A percentile compares a stretch with the other conserved stretches of the same genome.
Evolutionary conservation across 169 alveolate species (phyloP).

Genomic region (Besnoitia besnoiti): DNA sequence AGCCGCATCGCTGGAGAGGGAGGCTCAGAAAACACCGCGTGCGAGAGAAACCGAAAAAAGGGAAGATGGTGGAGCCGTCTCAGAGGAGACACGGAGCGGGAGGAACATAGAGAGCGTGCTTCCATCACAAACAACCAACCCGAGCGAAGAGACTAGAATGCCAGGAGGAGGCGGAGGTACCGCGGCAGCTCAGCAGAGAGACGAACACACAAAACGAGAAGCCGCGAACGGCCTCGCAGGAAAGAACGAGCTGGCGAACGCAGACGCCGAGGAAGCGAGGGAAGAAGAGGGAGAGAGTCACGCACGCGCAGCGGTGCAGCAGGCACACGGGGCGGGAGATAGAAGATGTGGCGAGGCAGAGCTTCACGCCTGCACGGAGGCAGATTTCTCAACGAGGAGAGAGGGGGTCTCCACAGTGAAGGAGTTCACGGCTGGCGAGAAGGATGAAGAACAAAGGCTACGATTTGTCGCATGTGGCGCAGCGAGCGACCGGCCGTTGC

Average conservation of each 20-base stretch:
- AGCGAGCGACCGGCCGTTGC: too few relatives aligned
- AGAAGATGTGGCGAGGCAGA: too few relatives aligned
- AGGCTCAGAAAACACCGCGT: background rate
- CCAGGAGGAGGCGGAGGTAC: constrained; percentile 18
- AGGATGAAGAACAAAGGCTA: background rate
- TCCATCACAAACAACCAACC: background rate
- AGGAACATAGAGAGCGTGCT: background rate
- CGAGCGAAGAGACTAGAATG: background rate
- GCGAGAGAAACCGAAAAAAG: background rate
- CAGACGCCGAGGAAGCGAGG: background rate
- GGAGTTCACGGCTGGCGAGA: background rate
- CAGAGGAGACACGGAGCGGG: background rate
- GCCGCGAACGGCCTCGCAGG: too few relatives aligned
- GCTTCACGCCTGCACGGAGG: too few relatives aligned
- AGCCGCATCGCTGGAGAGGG: too few relatives aligned
- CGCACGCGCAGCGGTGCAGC: too few relatives aligned
- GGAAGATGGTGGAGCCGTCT: background rate
- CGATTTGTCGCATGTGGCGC: too few relatives aligned
- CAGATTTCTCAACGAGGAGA: too few relatives aligned
- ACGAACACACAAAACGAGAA: too few relatives aligned
- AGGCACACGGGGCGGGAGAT: too few relatives aligned
- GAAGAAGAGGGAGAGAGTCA: background rate
- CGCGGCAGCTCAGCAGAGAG: too few relatives aligned
- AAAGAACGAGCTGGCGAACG: background rate
- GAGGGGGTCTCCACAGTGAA: background rate